These are phyloP conservation scores for Cystobasidium tubakii DNA, from an alignment of 768 basidiomycete species.

Conservation along the genomic window DNA sequence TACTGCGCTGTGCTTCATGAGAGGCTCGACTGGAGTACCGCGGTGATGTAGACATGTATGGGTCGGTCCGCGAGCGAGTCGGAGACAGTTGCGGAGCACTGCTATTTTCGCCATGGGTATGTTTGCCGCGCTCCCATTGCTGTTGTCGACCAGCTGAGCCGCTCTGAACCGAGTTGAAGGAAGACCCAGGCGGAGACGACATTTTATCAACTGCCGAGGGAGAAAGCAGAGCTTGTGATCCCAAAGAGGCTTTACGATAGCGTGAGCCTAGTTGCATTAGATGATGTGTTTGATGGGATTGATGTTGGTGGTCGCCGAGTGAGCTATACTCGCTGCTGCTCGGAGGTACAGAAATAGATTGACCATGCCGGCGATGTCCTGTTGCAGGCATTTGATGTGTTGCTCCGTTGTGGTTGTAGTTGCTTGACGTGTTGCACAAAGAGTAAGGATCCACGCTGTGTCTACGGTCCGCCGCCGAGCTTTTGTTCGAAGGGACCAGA, in stretches of 20 bases:
- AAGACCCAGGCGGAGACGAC: not conserved
- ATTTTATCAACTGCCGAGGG: not conserved
- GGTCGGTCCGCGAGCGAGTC: not conserved
- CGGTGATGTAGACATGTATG: not conserved
- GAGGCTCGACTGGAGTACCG: not conserved
- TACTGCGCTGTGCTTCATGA: not conserved
- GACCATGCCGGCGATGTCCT: not conserved
- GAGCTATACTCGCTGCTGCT: constrained; percentile 14
- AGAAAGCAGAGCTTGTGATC: constrained; percentile 1
- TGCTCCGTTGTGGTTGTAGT: not conserved
- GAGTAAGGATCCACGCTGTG: constrained; percentile 15
- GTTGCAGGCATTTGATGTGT: not conserved
- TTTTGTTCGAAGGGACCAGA: not conserved
- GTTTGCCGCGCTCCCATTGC: not conserved
- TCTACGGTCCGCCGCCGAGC: not conserved
- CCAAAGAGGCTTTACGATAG: constrained; percentile 16
- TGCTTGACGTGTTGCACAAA: not conserved
- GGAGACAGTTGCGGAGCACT: not conserved
- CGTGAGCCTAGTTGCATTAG: not conserved
- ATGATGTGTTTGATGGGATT: not conserved
- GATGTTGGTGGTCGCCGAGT: not conserved
- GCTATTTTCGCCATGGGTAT: not conserved
- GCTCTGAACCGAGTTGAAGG: not conserved
- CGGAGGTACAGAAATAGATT: not conserved
- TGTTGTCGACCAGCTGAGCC: not conserved